Evolutionary conservation across 148 eudicot species (phyloP).

Genomic region (Suaeda aralocaspica): DNA sequence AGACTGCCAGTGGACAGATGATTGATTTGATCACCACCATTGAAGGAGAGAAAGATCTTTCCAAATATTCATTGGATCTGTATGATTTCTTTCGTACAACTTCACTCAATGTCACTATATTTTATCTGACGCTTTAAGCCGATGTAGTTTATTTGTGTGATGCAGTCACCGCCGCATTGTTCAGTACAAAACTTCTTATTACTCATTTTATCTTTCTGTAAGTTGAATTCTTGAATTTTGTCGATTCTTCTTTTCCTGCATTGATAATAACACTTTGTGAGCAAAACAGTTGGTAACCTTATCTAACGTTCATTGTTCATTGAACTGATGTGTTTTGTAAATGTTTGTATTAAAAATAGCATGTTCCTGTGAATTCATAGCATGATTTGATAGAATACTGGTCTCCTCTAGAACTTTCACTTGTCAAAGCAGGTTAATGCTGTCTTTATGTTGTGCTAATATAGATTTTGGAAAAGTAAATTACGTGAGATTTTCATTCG

Average conservation of each 20-base stretch:
- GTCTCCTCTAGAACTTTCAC: background rate
- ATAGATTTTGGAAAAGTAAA: too few species aligned
- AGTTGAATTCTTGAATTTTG: conserved; percentile 29
- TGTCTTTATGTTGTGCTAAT: too few species aligned
- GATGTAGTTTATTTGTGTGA: conserved; percentile 18
- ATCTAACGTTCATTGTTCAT: background rate
- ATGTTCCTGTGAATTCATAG: background rate
- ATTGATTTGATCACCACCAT: conserved; percentile 88
- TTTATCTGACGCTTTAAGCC: background rate
- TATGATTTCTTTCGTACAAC: conserved; percentile 10
- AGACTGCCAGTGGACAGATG: conserved; percentile 95
- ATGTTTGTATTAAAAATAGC: background rate
- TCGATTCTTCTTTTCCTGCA: background rate
- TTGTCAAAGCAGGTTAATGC: conserved; percentile 1
- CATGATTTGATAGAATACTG: too few species aligned
- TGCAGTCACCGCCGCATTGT: conserved; percentile 95
- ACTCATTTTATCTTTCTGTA: conserved; percentile 91
- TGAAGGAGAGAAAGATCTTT: conserved; percentile 87
- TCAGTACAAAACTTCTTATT: conserved; percentile 91
- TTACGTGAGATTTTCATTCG: too few species aligned
- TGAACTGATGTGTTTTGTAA: background rate
- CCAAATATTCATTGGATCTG: conserved; percentile 77
- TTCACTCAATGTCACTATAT: background rate
- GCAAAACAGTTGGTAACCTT: background rate
- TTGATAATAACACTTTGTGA: background rate